Percentiles rank a stretch among this genome's conserved stretches.
These are phyloP conservation scores for Pyrrhoderma lamaoense DNA, from an alignment of 1,284 basidiomycete species.

Conservation along the genomic window DNA sequence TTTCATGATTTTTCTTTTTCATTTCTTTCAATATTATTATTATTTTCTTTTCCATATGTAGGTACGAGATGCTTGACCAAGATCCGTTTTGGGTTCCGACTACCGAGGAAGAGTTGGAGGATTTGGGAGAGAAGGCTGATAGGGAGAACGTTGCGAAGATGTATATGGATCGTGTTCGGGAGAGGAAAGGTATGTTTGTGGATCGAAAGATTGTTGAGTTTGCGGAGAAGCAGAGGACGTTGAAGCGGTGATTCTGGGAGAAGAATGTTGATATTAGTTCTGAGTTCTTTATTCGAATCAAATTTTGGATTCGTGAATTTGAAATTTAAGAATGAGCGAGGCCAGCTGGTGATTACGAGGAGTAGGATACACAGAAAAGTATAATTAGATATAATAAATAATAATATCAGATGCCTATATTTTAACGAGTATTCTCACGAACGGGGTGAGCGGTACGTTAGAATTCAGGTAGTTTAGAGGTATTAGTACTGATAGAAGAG, in stretches of 20 bases:
- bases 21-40: too few species aligned
- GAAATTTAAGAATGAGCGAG: too few species aligned
- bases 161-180: constrained; percentile 90
- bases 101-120: constrained; percentile 96
- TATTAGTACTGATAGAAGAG: too few species aligned
- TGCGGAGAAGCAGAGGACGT: constrained; percentile 95
- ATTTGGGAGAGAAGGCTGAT: constrained; percentile 94
- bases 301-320: too few species aligned
- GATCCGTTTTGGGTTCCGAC: constrained; percentile 99
- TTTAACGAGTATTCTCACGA: too few species aligned
- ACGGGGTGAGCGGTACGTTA: too few species aligned
- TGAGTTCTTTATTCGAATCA: neutral
- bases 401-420: too few species aligned
- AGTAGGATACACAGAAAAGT: too few species aligned
- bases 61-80: constrained; percentile 82
- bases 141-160: constrained; percentile 88
- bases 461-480: too few species aligned
- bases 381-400: too few species aligned
- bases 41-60: constrained; percentile 24
- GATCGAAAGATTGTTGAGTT: constrained; percentile 89
- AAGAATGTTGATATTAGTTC: neutral
- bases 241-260: constrained; percentile 83
- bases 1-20: too few species aligned
- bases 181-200: constrained; percentile 92
- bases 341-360: too few species aligned